Base-by-base conservation (phyloP, 2,329 filamentous ascomycete species). In the Colletotrichum godetiae region DNA sequence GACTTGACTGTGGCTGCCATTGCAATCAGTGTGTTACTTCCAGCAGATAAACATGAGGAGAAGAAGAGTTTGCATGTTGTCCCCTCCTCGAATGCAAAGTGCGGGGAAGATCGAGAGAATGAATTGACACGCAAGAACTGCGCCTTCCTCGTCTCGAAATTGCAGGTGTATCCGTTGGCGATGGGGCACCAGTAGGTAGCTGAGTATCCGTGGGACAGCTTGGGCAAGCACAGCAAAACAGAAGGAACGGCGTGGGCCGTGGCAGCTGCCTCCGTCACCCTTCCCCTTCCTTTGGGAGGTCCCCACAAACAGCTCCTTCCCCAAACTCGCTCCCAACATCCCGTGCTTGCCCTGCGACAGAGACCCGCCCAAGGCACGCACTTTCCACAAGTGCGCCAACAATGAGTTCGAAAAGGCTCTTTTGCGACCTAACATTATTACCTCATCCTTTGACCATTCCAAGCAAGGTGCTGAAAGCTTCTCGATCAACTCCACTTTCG, bases 401-500 rank as follows among this genome's bases (percentile, higher is more conserved):
- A 19, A 33, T 22, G 27, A 53, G 49, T 31, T 22, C 27, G 27
- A 19, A 53, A 63, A 29, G 13, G 42, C 29, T 33, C 22, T 46
- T 12, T 29, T 24, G 13, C 24, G 42, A 49, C 37, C 62, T 46
- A n/a, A 57, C 52, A 33, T 57, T 31, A 29, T 46, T 42, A 46
- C 52, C 62, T 57, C 52, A 56, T 63, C 11, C n/a, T 6, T 13
- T 55, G 52, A 12, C 15, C 8, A 29, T 66, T 66, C 63, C 63
- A 57, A 29, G 63, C 19, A 66, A 57, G 63, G 22, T 22, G 52
- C 52, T 46, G 27, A 63, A 57, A 52, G 35, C 57, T 62, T 46
- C 65, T 72, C 66, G 66, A 2, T 58, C 42, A 52, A 52, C 66
- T 64, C 69, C 69, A 69, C 60, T 52, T n/a, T 49, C 22, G 6